Base-by-base conservation (phyloP, 1,284 basidiomycete genomes). In the Thelephora terrestris region DNA sequence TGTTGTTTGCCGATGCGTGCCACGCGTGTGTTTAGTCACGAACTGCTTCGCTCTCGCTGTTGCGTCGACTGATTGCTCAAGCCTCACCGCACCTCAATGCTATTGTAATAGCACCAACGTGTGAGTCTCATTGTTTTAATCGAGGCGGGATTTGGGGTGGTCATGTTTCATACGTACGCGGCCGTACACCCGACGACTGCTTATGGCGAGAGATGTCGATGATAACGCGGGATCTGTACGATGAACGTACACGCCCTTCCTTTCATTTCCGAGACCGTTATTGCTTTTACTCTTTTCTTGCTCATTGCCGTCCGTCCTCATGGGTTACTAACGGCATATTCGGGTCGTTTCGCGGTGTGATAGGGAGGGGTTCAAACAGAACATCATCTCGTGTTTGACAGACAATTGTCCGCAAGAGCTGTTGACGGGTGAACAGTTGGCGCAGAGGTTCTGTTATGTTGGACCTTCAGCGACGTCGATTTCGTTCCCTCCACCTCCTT, bases 1-100 rank as follows among this genome's bases (percentile, higher is more conserved):
- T 32, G 7, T 10, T 14, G 12, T 12, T 6, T 32, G 7, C 29
- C 12, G 9, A 6, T 14, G 12, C 9, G 29, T 32, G 7, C 9
- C 12, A 14, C 12, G 3, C 14, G 29, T 32, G 9, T 32, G 7
- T 32, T 32, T 32, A 71, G 70, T 71, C 7, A 58, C 64, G 16
- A 58, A 59, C 29, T 72, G 71, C 48, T 59, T 72, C 5, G 57
- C 61, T 37, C 46, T 55, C 16, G 60, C 64, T 25, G 58, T 65
- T 44, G 57, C 61, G 16, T 51, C 53, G 5, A 61, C 61, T 7
- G 64, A 64, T 38, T 73, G 71, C 53, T 51, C 60, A 2, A 71
- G 63, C 46, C 51, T 71, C 10, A 58, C 63, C 5, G 64, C 65
- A 16, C 63, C 69, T 10, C 61, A 68, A 42, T 73, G 71, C 50